A percentile compares a stretch with the other conserved stretches of the same genome.
Conservation (phyloP, 495 filamentous ascomycete genomes). For the Rhizodiscina lignyota region DNA sequence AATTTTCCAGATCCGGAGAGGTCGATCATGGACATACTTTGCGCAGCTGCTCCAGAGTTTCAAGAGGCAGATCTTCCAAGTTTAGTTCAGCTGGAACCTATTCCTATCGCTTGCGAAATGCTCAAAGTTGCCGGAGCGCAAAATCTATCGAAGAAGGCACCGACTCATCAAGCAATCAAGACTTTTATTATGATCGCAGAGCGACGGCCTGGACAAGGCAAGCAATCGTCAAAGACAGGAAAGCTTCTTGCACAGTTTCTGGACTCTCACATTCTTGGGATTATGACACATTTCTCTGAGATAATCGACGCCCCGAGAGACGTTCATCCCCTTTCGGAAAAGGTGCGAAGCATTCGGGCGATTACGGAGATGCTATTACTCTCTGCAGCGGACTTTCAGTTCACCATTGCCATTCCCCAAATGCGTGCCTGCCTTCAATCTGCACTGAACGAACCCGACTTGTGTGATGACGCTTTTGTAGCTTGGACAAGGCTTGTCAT, state of each 20-base stretch:
- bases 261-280: constrained; percentile 69
- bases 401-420: constrained; percentile 72
- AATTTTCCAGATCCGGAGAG: constrained; percentile 45
- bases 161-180: constrained; percentile 48
- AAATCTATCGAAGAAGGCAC: constrained; percentile 39
- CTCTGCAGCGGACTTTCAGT: no score
- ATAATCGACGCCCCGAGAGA: constrained; percentile 56
- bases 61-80: constrained; percentile 38
- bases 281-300: constrained; percentile 69
- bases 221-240: constrained; percentile 28
- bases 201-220: constrained; percentile 32
- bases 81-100: constrained; percentile 58
- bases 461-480: constrained; percentile 61
- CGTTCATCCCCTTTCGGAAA: constrained; percentile 38
- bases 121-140: constrained; percentile 63
- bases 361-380: constrained; percentile 87
- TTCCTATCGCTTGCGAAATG: constrained; percentile 61
- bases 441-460: constrained; percentile 51
- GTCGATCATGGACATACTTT: constrained; percentile 50
- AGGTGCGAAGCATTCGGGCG: constrained; percentile 57
- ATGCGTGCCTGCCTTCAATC: constrained; percentile 80
- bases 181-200: constrained; percentile 49
- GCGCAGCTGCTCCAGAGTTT: constrained; percentile 50
- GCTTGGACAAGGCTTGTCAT: constrained; percentile 70
- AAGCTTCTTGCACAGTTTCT: constrained; percentile 60